Evolutionary conservation across 2,329 filamentous ascomycete species (phyloP), one percentile per base, ranked within the genome.

Genomic region (Colletotrichum cordylinicola): DNA sequence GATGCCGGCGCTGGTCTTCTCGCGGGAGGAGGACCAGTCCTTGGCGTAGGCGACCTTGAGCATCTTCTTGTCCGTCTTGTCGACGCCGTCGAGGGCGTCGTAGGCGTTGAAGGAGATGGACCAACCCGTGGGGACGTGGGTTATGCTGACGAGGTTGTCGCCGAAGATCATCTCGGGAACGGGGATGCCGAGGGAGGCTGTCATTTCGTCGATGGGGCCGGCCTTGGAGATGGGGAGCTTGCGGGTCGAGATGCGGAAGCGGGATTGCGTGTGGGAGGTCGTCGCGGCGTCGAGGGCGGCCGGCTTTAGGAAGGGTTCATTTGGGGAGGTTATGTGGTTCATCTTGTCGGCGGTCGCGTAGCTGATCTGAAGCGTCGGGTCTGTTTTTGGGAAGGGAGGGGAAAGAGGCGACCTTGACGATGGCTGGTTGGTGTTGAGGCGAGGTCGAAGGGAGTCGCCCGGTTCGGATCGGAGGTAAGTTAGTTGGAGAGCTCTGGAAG

Each of bases 141-240:
- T 88, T 76, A 99, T 90, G 8, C 91, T 87, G 55, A 98, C 93
- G 74, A 94, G 88, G 84, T 99, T 99, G 88, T 99, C 96, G 77
- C 97, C 97, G 83, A 99, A 99, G 79, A 99, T 99, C 97, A 99
- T 99, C 87, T 99, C 97, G 10, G 97, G 97, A 55, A 96, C 92
- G 21, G 96, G 93, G 82, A 99, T 98, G 35, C 93, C 93, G 70
- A 99, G 90, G 77, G 91, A 92, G 73, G 90, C 89, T 55, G 93
- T 93, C 92, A 99, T 95, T 48, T 91, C 91, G 82, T 98, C 96
- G 82, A 99, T 98, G 67, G 96, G 94, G 8, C 91, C 94, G 61
- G 96, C 93, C 85, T 98, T 98, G 80, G 98, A 94, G 84, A 99
- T 99, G 77, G 97, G 97, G 67, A 97, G 93, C 88, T 98, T 98